Evolutionary conservation across 805 yeast genomes (phyloP), one percentile per base, ranked within the genome.

Genomic region (Nakazawaea peltata): DNA sequence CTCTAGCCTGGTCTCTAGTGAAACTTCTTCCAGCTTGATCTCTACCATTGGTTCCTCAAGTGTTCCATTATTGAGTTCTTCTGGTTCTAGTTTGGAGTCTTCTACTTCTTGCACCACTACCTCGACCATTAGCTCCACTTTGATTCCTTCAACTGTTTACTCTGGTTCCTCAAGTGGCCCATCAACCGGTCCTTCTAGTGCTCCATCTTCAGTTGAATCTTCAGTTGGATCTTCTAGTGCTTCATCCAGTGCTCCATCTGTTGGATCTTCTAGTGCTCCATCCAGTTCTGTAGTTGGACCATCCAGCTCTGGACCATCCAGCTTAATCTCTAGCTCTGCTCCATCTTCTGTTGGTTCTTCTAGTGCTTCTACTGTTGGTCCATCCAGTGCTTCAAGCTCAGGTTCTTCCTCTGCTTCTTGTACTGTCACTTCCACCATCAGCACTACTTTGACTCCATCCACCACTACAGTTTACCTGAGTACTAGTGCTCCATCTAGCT

Each of bases 331-430:
- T 7, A 12, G 22, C 4, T 15, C 16, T 15, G 13, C 11, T 10
- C 18, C 35, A 9, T 17, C 29, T 15, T 14, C 24, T 32, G 30
- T 21, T 4, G 30, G 22, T 25, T 16, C 27, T 7, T 21, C 17
- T 22, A 10, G 5, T 5, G 9, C 12, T 22, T 30, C 33, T 9
- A 4, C 23, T 2, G 12, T 26, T 9, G 21, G 26, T 32, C 8
- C 34, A 24, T 3, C 9, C 5, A 25, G 46, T 4, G 18, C 41
- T 10, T 21, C 41, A 5, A 22, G 19, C 6, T 11, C 28, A 22
- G 23, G 5, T 12, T 11, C 30, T 15, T 23, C n/a, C n/a, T 21
- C 22, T 9, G 15, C 19, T 19, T 26, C 30, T 26, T 18, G 32
- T 17, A 28, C 32, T 7, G 13, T n/a, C 12, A 28, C 26, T 2